Conservation (phyloP, 1,284 basidiomycete species). For the Coriolopsis trogii region DNA sequence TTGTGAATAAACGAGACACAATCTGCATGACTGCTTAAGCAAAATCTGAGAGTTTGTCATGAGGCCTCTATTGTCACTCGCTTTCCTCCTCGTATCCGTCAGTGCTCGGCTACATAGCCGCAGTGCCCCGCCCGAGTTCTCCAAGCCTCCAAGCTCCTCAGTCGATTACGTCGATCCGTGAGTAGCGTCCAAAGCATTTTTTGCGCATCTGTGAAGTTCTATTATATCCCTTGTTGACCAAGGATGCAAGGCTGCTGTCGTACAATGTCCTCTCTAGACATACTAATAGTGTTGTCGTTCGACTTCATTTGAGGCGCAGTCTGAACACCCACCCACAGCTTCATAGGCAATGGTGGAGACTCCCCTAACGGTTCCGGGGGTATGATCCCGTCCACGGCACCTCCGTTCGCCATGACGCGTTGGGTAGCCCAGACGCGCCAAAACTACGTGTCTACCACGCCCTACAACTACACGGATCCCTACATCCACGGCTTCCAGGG, state of each 20-base stretch:
- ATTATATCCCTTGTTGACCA: too few relatives aligned
- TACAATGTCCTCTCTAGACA: too few relatives aligned
- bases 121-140: slow-evolving; percentile 8
- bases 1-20: neutral
- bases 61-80: neutral
- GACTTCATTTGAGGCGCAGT: neutral
- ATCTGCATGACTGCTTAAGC: neutral
- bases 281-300: too few relatives aligned
- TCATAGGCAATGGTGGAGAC: slow-evolving; percentile 75
- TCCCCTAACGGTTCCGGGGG: slow-evolving; percentile 73
- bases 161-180: slow-evolving; percentile 52
- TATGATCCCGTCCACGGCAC: slow-evolving; percentile 70
- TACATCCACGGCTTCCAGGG: slow-evolving; percentile 75
- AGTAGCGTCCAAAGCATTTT: too few relatives aligned
- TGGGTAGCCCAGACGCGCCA: slow-evolving; percentile 76
- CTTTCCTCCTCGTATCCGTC: slow-evolving; percentile 20
- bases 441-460: slow-evolving; percentile 77
- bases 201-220: too few relatives aligned
- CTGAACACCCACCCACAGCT: slow-evolving; percentile 30
- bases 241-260: too few relatives aligned
- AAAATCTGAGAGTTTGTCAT: neutral
- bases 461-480: slow-evolving; percentile 73
- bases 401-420: slow-evolving; percentile 82
- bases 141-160: slow-evolving; percentile 5
- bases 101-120: slow-evolving; percentile 6